A percentile compares a stretch with the other conserved stretches of the same genome.
Conservation (phyloP, 768 basidiomycete species). For the Cystofilobasidium bisporidii region DNA sequence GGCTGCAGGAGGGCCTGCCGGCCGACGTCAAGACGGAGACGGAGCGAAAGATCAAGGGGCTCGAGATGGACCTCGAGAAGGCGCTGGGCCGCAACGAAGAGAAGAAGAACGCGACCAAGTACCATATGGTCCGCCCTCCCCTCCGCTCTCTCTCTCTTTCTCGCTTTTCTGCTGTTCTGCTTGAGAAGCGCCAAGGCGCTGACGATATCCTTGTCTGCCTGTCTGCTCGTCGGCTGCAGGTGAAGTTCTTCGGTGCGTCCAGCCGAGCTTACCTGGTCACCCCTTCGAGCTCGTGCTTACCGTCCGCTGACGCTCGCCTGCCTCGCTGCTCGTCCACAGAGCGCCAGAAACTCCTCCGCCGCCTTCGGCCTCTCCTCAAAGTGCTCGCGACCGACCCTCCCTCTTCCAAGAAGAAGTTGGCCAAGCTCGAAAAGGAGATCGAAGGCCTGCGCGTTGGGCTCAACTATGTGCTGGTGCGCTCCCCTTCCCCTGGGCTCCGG, state of each 20-base stretch:
- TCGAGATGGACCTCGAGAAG: slow-evolving; percentile 48
- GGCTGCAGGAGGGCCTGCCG: slow-evolving; percentile 60
- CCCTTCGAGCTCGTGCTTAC: not conserved
- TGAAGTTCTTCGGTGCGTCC: slow-evolving; percentile 84
- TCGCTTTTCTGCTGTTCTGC: not conserved
- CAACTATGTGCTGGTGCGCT: slow-evolving; percentile 71
- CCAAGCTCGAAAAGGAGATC: slow-evolving; percentile 47
- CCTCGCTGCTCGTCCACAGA: slow-evolving; percentile 47
- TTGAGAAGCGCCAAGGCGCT: not conserved
- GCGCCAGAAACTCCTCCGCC: slow-evolving; percentile 72
- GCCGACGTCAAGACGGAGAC: slow-evolving; percentile 73
- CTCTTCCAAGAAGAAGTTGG: slow-evolving; percentile 40
- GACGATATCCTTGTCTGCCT: not conserved
- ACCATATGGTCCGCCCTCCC: slow-evolving; percentile 67
- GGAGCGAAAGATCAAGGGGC: slow-evolving; percentile 62
- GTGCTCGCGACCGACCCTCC: slow-evolving; percentile 18
- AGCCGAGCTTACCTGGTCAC: not conserved
- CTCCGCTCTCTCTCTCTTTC: too few relatives aligned
- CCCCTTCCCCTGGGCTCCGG: not conserved
- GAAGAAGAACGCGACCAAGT: slow-evolving; percentile 61
- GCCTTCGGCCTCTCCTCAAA: slow-evolving; percentile 45
- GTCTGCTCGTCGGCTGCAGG: slow-evolving; percentile 31
- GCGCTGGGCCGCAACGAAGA: slow-evolving; percentile 38
- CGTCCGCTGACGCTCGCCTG: too few relatives aligned
- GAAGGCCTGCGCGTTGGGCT: slow-evolving; percentile 68